Evolutionary conservation across 1,284 basidiomycete species (phyloP).

Genomic region (Moesziomyces globuligerus): DNA sequence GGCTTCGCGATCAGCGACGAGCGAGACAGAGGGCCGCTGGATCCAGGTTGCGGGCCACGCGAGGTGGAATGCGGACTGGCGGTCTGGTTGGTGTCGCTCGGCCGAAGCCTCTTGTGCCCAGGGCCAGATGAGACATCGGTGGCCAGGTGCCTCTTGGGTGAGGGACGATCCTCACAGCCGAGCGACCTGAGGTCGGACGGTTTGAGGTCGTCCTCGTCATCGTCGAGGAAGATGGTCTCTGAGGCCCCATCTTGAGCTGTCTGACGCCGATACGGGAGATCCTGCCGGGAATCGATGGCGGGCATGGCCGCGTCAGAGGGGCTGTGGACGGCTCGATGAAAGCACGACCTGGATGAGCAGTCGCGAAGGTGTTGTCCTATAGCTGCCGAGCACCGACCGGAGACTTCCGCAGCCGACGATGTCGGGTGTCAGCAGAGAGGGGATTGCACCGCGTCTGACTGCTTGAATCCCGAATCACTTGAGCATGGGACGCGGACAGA

Average conservation of each 20-base stretch:
- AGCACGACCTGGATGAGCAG: neutral
- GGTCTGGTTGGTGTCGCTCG: neutral
- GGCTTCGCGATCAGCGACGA: neutral
- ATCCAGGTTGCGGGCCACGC: slow-evolving; percentile 13
- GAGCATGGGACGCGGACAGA: too few relatives aligned
- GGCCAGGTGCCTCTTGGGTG: slow-evolving; percentile 12
- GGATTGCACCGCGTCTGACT: too few relatives aligned
- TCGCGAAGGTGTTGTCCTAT: too few relatives aligned
- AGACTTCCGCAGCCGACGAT: too few relatives aligned
- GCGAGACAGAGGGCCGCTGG: slow-evolving; percentile 11
- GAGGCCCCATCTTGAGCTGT: slow-evolving; percentile 8
- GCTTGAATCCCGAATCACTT: too few relatives aligned
- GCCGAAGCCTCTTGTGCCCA: slow-evolving; percentile 9
- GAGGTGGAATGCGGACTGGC: neutral
- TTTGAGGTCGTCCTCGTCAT: slow-evolving; percentile 6
- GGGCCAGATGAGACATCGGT: neutral
- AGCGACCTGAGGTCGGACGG: neutral
- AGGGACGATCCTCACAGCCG: slow-evolving; percentile 2
- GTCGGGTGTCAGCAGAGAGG: too few relatives aligned
- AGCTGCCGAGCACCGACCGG: too few relatives aligned
- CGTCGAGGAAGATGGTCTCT: slow-evolving; percentile 22
- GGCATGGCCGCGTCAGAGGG: slow-evolving; percentile 4
- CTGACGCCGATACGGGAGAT: slow-evolving; percentile 6
- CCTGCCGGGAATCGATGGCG: neutral
- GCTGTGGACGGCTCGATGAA: neutral